A percentile compares a stretch with the other conserved stretches of the same genome.
phyloP scores from a whole-genome alignment of 2,329 filamentous ascomycete species.

The Alternaria metachromatica region DNA sequence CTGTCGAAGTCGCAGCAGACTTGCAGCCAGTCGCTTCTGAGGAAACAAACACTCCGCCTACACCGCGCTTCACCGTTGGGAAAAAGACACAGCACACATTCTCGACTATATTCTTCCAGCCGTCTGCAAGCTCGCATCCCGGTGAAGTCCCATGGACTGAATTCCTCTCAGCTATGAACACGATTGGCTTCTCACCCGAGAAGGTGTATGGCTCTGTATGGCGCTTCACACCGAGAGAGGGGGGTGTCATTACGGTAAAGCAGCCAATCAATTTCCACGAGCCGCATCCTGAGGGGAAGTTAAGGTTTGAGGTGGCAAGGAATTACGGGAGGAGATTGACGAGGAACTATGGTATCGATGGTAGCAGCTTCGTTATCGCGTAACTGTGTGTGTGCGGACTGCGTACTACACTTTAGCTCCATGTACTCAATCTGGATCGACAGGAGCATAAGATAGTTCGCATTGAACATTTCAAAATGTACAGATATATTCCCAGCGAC shows the following conservation, averaged over 20 bases:
- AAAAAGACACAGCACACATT: not conserved
- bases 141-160: not conserved
- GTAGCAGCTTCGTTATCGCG: not conserved
- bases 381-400: not conserved
- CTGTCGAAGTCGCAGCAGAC: not conserved
- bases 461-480: too few relatives aligned
- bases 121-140: not conserved
- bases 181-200: not conserved
- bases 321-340: not conserved
- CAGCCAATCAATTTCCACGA: not conserved
- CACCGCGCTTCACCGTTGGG: not conserved
- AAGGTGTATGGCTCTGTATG: not conserved
- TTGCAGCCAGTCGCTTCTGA: not conserved
- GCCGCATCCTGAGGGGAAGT: not conserved
- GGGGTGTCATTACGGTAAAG: not conserved
- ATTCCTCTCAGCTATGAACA: not conserved
- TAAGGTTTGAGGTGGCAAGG: not conserved
- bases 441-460: too few relatives aligned
- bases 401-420: too few relatives aligned
- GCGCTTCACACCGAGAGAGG: not conserved
- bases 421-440: too few relatives aligned
- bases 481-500: too few relatives aligned
- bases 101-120: not conserved
- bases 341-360: not conserved
- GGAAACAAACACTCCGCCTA: not conserved